These are phyloP conservation scores for Lipomyces starkeyi DNA, from an alignment of 805 yeast genomes.

Conservation along the genomic window DNA sequence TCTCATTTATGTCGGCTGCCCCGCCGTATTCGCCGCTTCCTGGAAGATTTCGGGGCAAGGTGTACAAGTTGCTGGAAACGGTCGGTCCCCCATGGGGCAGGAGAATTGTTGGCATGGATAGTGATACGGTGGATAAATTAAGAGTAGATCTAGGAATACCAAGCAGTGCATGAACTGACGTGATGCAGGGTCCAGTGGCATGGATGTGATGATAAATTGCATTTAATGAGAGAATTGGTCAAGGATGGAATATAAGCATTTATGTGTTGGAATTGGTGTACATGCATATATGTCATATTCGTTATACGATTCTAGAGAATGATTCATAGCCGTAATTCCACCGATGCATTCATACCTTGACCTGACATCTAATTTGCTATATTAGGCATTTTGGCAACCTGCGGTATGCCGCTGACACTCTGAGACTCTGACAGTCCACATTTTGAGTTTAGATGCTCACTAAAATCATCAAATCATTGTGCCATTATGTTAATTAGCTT, in stretches of 20 bases:
- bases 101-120: slow-evolving; percentile 18
- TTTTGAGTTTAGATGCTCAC: no score
- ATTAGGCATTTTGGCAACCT: no score
- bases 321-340: neutral
- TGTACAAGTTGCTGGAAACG: slow-evolving; percentile 24
- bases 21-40: slow-evolving; percentile 21
- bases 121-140: slow-evolving; percentile 15
- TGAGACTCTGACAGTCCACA: no score
- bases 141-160: slow-evolving; percentile 21
- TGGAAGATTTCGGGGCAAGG: slow-evolving; percentile 12
- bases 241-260: neutral
- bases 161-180: neutral
- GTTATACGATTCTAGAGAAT: neutral
- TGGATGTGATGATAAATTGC: neutral
- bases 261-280: neutral
- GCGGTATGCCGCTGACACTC: no score
- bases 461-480: no score
- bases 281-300: neutral
- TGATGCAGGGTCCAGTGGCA: neutral
- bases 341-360: no score
- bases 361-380: no score
- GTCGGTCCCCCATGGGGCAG: slow-evolving; percentile 23
- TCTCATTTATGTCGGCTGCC: slow-evolving; percentile 7
- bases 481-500: no score
- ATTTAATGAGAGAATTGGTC: neutral